Evolutionary conservation across 306 rosid species (phyloP).

Genomic region (Gastrolobium bilobum): DNA sequence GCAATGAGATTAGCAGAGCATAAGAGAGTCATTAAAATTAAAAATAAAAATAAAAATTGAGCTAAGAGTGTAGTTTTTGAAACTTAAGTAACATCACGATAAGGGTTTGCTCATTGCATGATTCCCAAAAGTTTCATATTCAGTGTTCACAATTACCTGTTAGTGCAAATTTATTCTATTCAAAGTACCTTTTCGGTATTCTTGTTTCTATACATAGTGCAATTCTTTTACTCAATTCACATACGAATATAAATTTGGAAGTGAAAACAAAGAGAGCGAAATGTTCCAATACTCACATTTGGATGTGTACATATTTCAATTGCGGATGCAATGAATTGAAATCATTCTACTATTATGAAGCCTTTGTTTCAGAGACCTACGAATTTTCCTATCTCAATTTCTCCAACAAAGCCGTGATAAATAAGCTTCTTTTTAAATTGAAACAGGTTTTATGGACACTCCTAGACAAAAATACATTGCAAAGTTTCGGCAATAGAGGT

Average conservation of each 20-base stretch:
- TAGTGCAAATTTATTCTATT: slow-evolving; percentile 11
- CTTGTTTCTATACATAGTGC: not conserved
- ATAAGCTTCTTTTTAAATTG: not conserved
- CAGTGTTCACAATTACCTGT: not conserved
- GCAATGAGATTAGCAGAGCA: slow-evolving; percentile 32
- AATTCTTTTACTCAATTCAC: not conserved
- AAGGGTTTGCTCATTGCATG: slow-evolving; percentile 16
- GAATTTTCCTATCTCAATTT: not conserved
- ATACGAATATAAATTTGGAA: slow-evolving; percentile 2
- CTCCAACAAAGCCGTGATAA: not conserved
- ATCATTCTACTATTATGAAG: not conserved
- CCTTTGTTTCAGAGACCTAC: not conserved
- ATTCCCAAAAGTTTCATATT: slow-evolving; percentile 12
- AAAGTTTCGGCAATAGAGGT: not conserved
- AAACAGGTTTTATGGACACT: slow-evolving; percentile 2
- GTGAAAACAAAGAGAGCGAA: not conserved
- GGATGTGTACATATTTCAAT: slow-evolving; percentile 11
- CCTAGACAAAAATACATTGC: not conserved
- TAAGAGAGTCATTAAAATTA: slow-evolving; percentile 9
- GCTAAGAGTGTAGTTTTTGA: slow-evolving; percentile 14
- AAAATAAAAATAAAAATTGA: not conserved
- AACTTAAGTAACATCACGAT: not conserved
- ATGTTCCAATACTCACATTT: not conserved
- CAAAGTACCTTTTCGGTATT: not conserved
- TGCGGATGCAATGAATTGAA: not conserved